phyloP scores from a whole-genome alignment of 1,284 basidiomycete genomes.

The Wallemia ichthyophaga region DNA sequence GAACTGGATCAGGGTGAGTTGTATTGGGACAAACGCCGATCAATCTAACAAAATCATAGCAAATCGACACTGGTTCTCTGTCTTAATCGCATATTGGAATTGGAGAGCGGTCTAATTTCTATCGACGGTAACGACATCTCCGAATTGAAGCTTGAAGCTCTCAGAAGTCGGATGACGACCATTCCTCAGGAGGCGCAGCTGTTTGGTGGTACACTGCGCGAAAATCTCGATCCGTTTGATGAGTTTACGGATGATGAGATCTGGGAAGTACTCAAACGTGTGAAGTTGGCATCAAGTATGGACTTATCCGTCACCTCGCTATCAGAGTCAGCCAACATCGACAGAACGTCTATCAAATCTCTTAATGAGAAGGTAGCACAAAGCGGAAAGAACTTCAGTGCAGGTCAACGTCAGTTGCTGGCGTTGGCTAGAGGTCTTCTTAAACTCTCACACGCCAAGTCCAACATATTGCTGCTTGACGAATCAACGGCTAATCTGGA shows the following conservation, averaged over 20 bases:
- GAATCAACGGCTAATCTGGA: slow-evolving; percentile 23
- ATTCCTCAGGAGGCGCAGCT: slow-evolving; percentile 22
- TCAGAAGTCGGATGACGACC: slow-evolving; percentile 22
- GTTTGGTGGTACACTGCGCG: slow-evolving; percentile 18
- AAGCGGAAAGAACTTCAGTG: slow-evolving; percentile 18
- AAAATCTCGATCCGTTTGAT: slow-evolving; percentile 21
- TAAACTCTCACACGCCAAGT: slow-evolving; percentile 16
- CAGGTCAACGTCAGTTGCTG: slow-evolving; percentile 12
- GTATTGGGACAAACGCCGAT: neutral
- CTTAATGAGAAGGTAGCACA: slow-evolving; percentile 20
- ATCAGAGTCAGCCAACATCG: neutral
- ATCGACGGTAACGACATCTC: slow-evolving; percentile 21
- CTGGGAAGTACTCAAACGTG: slow-evolving; percentile 22
- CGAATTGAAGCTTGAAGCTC: slow-evolving; percentile 17
- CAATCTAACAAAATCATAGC: slow-evolving; percentile 8
- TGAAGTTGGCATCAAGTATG: slow-evolving; percentile 16
- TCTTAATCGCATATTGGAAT: slow-evolving; percentile 21
- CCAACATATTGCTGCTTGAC: slow-evolving; percentile 23
- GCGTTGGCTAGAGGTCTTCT: slow-evolving; percentile 13
- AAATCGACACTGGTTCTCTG: slow-evolving; percentile 17
- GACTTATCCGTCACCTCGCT: neutral
- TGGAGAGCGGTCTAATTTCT: slow-evolving; percentile 11
- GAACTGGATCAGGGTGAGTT: slow-evolving; percentile 17
- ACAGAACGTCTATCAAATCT: slow-evolving; percentile 16
- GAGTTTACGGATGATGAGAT: slow-evolving; percentile 20